phyloP scores from a whole-genome alignment of 495 filamentous ascomycete species.

The Viridothelium virens region DNA sequence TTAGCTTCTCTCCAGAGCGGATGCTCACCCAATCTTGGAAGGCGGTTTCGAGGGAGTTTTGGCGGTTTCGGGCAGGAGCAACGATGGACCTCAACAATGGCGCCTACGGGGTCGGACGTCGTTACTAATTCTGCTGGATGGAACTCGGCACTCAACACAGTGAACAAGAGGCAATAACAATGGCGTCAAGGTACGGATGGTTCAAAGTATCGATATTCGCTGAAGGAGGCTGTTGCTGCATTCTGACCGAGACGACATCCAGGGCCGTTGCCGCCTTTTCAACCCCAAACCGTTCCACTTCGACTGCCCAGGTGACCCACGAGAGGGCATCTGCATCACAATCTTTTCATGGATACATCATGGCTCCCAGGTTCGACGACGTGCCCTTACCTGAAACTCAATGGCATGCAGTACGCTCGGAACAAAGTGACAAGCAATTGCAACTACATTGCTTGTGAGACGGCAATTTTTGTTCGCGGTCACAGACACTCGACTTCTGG shows the following conservation, averaged over 20 bases:
- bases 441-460: conserved; percentile 10
- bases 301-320: conserved; percentile 6
- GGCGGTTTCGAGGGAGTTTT: not conserved
- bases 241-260: not conserved
- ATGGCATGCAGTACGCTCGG: conserved; percentile 5
- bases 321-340: conserved; percentile 2
- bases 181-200: conserved; percentile 6
- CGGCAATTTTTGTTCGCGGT: conserved; percentile 2
- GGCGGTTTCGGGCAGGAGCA: not conserved
- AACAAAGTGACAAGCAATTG: conserved; percentile 6
- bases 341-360: not conserved
- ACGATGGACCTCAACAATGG: not conserved
- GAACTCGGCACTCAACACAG: not conserved
- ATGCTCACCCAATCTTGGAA: not conserved
- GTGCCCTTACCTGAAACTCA: conserved; percentile 10
- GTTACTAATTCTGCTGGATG: not conserved
- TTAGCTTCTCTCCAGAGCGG: not conserved
- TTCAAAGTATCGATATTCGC: not conserved
- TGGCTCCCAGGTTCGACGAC: not conserved
- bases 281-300: not conserved
- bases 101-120: not conserved
- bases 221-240: not conserved
- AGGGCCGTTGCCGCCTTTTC: conserved; percentile 5
- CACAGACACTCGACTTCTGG: not conserved
- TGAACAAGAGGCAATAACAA: conserved; percentile 1